Conservation (phyloP, 2,329 filamentous ascomycete genomes). For the Penicillium sp. region DNA sequence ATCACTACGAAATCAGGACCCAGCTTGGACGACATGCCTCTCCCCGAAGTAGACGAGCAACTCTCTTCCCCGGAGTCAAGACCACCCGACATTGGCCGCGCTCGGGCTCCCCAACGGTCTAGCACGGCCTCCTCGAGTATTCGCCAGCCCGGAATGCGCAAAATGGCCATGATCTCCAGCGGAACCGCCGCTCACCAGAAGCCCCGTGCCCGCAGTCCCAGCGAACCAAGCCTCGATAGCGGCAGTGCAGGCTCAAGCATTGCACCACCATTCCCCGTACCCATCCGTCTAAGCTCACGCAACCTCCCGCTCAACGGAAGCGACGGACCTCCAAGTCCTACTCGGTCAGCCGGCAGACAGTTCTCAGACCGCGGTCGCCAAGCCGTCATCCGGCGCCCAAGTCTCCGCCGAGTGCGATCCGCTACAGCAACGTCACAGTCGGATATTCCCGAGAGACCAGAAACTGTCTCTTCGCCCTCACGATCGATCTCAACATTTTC, state of each 20-base stretch:
- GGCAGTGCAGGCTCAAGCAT: conserved; percentile 38
- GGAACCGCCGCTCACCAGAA: conserved; percentile 69
- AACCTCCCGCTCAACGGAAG: conserved; percentile 67
- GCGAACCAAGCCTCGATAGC: conserved; percentile 46
- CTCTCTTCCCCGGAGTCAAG: conserved; percentile 32
- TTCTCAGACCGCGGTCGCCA: conserved; percentile 57
- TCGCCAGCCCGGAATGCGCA: conserved; percentile 67
- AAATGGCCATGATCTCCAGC: conserved; percentile 76
- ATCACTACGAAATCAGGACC: conserved; percentile 37
- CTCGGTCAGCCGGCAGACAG: conserved; percentile 56
- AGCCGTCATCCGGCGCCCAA: conserved; percentile 58
- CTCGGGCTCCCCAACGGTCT: conserved; percentile 35
- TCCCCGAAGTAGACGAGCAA: conserved; percentile 42
- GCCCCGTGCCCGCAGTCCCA: conserved; percentile 56
- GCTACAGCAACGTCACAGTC: conserved; percentile 67
- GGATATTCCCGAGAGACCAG: conserved; percentile 47
- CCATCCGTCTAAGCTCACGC: conserved; percentile 81
- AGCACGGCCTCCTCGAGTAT: conserved; percentile 35
- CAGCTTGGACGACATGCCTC: conserved; percentile 34
- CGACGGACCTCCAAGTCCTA: conserved; percentile 78
- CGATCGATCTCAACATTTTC: conserved; percentile 67
- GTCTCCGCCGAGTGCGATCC: conserved; percentile 80
- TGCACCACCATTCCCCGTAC: conserved; percentile 85
- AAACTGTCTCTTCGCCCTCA: conserved; percentile 51
- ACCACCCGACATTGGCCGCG: conserved; percentile 24